These are phyloP conservation scores for Rhizopogon rudus DNA, from an alignment of 768 basidiomycete genomes.

Conservation along the genomic window DNA sequence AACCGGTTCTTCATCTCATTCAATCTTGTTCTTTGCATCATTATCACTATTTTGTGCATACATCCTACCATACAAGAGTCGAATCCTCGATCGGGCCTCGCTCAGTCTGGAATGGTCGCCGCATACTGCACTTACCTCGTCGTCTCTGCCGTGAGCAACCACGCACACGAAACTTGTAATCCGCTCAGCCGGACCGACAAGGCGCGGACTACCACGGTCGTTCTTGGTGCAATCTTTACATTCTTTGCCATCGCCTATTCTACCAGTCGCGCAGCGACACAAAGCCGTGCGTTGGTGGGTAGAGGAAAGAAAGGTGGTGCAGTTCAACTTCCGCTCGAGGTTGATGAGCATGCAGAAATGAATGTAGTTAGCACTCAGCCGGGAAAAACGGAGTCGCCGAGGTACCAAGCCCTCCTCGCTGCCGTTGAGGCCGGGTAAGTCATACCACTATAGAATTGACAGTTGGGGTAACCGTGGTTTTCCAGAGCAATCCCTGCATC, in stretches of 20 bases:
- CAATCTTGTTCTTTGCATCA: constrained; percentile 77
- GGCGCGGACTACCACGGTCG: constrained; percentile 80
- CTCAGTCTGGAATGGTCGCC: constrained; percentile 95
- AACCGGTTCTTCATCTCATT: constrained; percentile 98
- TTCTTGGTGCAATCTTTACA: constrained; percentile 92
- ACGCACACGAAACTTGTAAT: constrained; percentile 83
- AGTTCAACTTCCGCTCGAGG: constrained; percentile 58
- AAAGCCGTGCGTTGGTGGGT: constrained; percentile 86
- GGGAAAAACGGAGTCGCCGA: constrained; percentile 73
- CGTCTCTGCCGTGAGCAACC: constrained; percentile 90
- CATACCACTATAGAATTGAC: neutral
- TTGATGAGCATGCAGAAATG: constrained; percentile 58
- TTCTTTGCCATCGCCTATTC: constrained; percentile 99
- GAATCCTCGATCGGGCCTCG: constrained; percentile 92
- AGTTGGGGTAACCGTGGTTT: constrained; percentile 1
- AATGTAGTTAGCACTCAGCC: constrained; percentile 83
- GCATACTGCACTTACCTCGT: constrained; percentile 96
- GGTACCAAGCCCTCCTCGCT: constrained; percentile 91
- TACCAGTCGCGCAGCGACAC: constrained; percentile 92
- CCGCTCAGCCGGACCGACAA: constrained; percentile 68
- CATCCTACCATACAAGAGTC: constrained; percentile 85
- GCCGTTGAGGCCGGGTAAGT: constrained; percentile 92
- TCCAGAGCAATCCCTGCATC: constrained; percentile 87
- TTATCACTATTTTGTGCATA: constrained; percentile 79
- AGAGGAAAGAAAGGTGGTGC: constrained; percentile 57